Percentiles rank a stretch among this genome's conserved stretches.
Evolutionary conservation across 345 rosid genomes (phyloP).

Genomic region (Eucalyptus dawsonii): DNA sequence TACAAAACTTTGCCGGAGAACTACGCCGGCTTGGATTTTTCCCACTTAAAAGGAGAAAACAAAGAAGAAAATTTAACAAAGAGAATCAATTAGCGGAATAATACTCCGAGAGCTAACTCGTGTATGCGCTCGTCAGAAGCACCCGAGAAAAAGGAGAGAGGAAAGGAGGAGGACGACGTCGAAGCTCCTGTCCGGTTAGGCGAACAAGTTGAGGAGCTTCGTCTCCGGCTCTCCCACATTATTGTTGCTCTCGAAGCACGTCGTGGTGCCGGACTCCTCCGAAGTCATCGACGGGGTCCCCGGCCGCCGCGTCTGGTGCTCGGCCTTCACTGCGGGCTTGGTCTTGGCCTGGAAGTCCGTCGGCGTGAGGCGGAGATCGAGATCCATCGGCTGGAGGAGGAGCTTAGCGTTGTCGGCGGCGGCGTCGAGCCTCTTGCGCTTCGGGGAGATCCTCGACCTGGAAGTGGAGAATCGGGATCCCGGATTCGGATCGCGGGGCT

Average conservation of each 20-base stretch:
- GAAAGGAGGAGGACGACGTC: not conserved
- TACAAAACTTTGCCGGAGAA: slow-evolving; percentile 37
- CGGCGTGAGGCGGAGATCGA: slow-evolving; percentile 57
- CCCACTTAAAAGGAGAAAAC: not conserved
- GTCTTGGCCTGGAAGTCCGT: slow-evolving; percentile 1
- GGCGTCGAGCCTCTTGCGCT: slow-evolving; percentile 34
- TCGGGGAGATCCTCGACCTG: slow-evolving; percentile 23
- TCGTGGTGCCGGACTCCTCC: slow-evolving; percentile 71
- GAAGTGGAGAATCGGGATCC: slow-evolving; percentile 53
- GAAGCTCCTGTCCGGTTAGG: slow-evolving; percentile 1
- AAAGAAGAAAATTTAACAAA: not conserved
- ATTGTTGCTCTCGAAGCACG: slow-evolving; percentile 36
- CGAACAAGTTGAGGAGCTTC: slow-evolving; percentile 45
- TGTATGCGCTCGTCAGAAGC: not conserved
- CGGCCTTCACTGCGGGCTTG: not conserved
- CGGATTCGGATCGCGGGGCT: slow-evolving; percentile 9
- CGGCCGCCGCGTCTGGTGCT: slow-evolving; percentile 29
- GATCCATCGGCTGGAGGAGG: slow-evolving; percentile 29
- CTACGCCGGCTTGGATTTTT: slow-evolving; percentile 9
- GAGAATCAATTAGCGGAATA: not conserved
- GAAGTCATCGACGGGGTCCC: slow-evolving; percentile 80
- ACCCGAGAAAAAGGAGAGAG: not conserved
- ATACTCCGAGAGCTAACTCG: not conserved
- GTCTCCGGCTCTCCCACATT: slow-evolving; percentile 16
- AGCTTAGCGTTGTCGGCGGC: not conserved